Conservation (phyloP, 306 rosid genomes). For the Lagenaria siceraria region DNA sequence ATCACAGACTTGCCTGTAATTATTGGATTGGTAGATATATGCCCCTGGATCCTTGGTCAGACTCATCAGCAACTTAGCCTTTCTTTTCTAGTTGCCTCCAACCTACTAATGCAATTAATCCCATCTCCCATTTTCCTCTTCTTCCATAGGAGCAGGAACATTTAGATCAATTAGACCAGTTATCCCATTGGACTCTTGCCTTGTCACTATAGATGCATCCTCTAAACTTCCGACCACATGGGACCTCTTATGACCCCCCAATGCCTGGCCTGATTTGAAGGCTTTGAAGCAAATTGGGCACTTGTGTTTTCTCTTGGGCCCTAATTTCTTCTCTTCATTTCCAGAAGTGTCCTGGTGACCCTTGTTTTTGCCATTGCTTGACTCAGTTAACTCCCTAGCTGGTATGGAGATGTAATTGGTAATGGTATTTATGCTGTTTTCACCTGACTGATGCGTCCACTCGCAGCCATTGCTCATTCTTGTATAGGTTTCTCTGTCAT, state of each 20-base stretch:
- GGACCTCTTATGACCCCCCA: constrained; percentile 96
- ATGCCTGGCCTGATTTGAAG: constrained; percentile 86
- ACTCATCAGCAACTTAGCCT: constrained; percentile 17
- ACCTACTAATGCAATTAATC: constrained; percentile 23
- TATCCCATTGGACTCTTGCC: constrained; percentile 24
- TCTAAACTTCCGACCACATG: constrained; percentile 69
- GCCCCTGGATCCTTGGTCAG: constrained; percentile 11
- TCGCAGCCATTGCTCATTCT: constrained; percentile 26
- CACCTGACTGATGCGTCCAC: constrained; percentile 48
- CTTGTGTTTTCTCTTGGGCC: constrained; percentile 53
- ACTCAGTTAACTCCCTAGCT: constrained; percentile 11
- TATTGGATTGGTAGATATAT: constrained; percentile 6
- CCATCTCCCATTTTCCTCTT: constrained; percentile 26
- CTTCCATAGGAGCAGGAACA: constrained; percentile 75
- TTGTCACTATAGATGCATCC: constrained; percentile 36
- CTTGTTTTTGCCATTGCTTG: constrained; percentile 12
- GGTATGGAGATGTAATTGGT: constrained; percentile 24
- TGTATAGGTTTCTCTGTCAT: constrained; percentile 26
- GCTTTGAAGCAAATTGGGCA: constrained; percentile 74
- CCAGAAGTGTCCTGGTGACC: constrained; percentile 13
- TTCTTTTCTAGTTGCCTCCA: constrained; percentile 12
- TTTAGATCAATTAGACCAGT: constrained; percentile 73
- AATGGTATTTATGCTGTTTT: constrained; percentile 43
- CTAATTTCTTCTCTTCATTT: constrained; percentile 30
- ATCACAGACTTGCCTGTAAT: constrained; percentile 4